Evolutionary conservation across 2,329 filamentous ascomycete species (phyloP), one percentile per base, ranked within the genome.

Genomic region (Plenodomus lindquistii): DNA sequence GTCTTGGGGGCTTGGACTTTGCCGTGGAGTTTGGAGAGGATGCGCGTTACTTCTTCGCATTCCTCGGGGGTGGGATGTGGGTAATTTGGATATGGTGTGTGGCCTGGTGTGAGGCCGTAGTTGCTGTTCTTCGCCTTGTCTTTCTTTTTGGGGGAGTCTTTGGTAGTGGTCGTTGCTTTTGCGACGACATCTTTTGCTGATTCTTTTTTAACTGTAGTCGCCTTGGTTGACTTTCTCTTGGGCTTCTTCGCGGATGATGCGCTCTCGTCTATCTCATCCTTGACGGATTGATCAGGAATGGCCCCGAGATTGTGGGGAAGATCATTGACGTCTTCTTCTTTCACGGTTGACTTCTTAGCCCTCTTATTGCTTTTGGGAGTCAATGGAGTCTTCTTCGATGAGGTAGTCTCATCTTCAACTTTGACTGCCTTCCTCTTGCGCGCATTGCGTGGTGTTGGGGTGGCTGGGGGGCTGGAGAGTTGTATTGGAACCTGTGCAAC

Each of bases 81-180:
- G 68, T 83, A 87, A 47, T 86, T 77, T 0, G 88, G 87, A 55
- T 87, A 95, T 0, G 89, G 90, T 1, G 84, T 81, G 43, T 70
- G 52, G 19, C 77, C 77, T 11, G 75, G 75, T 9, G 72, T 78
- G 20, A 80, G 67, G 11, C 76, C 74, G 46, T 77, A 78, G 39
- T 71, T 69, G 37, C 63, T 69, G 42, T 67, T 71, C 52, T 78
- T 77, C 37, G 69, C 64, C 38, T 67, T 66, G 2, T 40, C 49
- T 38, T 60, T 63, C 44, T 68, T 71, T 48, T 73, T 72, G 1
- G 73, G 58, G 6, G 71, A 22, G 47, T 64, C 27, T 50, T 73
- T 37, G 47, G 70, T 45, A 18, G 57, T 60, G 3, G 56, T 37
- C 13, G 59, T 54, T 15, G 64, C 59, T 53, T 70, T 71, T 2